Conservation (phyloP, 805 yeast species). For the Yamadazyma scolyti region DNA sequence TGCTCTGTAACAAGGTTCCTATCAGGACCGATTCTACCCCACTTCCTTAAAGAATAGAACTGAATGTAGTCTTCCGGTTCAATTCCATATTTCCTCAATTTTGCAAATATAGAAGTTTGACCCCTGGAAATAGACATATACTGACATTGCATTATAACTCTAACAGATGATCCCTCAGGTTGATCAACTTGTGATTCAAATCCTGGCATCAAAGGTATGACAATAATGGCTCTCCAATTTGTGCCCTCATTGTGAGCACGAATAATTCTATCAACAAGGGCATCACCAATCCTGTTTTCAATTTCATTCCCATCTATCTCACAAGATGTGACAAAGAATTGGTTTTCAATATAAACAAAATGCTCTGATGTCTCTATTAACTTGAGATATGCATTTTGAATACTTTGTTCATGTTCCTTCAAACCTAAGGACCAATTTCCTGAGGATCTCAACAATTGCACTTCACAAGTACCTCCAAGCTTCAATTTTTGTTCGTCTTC, state of each 20-base stretch:
- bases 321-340: slow-evolving; percentile 90
- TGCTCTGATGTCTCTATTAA: slow-evolving; percentile 90
- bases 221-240: slow-evolving; percentile 84
- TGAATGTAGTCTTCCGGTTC: slow-evolving; percentile 89
- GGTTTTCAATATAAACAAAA: slow-evolving; percentile 92
- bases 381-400: slow-evolving; percentile 88
- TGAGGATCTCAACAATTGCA: slow-evolving; percentile 84
- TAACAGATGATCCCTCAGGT: slow-evolving; percentile 90
- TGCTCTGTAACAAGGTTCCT: slow-evolving; percentile 82
- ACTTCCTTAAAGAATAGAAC: slow-evolving; percentile 86
- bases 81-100: slow-evolving; percentile 73
- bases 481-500: slow-evolving; percentile 61
- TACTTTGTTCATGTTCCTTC: slow-evolving; percentile 79
- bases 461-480: slow-evolving; percentile 82
- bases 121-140: slow-evolving; percentile 92
- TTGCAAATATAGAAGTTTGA: slow-evolving; percentile 78
- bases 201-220: slow-evolving; percentile 97
- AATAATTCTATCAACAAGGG: slow-evolving; percentile 92
- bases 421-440: slow-evolving; percentile 93
- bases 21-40: slow-evolving; percentile 87
- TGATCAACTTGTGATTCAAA: slow-evolving; percentile 90
- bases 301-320: slow-evolving; percentile 79
- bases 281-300: slow-evolving; percentile 90
- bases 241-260: slow-evolving; percentile 77
- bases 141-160: slow-evolving; percentile 96